Percentiles rank a stretch among this genome's conserved stretches.
Evolutionary conservation across 306 rosid species (phyloP).

Genomic region (Psophocarpus tetragonolobus): DNA sequence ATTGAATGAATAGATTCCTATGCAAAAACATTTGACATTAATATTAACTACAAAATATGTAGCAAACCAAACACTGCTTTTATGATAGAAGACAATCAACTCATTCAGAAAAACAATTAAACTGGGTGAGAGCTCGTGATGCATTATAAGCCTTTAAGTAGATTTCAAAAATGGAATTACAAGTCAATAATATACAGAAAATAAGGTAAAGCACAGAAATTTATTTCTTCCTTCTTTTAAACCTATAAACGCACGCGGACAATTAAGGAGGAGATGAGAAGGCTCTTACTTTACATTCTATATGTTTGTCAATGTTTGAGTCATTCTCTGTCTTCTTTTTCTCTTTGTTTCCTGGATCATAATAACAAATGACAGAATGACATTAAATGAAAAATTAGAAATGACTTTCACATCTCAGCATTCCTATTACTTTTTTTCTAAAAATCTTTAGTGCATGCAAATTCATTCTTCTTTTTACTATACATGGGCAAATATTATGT

Average conservation of each 20-base stretch:
- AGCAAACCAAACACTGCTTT: not conserved
- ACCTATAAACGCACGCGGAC: not conserved
- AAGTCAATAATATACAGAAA: not conserved
- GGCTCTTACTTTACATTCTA: constrained; percentile 48
- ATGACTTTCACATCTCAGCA: not conserved
- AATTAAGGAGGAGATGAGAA: not conserved
- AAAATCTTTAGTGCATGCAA: not conserved
- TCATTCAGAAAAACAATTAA: not conserved
- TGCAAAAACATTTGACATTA: constrained; percentile 25
- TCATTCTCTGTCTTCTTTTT: constrained; percentile 36
- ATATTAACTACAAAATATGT: constrained; percentile 31
- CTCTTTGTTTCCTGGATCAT: constrained; percentile 47
- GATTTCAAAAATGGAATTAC: not conserved
- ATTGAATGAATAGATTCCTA: constrained; percentile 60
- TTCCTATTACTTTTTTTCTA: not conserved
- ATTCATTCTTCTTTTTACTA: not conserved
- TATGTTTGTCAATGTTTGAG: constrained; percentile 32
- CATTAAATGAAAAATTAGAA: constrained; percentile 18
- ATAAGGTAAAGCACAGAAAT: constrained; percentile 18
- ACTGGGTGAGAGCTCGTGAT: not conserved
- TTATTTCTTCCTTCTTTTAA: not conserved
- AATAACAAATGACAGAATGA: constrained; percentile 10
- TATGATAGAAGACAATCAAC: not conserved
- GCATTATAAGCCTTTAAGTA: not conserved
- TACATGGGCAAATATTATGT: not conserved